Conservation (phyloP, 176 grass and related monocot species). For the Triticum urartu region DNA sequence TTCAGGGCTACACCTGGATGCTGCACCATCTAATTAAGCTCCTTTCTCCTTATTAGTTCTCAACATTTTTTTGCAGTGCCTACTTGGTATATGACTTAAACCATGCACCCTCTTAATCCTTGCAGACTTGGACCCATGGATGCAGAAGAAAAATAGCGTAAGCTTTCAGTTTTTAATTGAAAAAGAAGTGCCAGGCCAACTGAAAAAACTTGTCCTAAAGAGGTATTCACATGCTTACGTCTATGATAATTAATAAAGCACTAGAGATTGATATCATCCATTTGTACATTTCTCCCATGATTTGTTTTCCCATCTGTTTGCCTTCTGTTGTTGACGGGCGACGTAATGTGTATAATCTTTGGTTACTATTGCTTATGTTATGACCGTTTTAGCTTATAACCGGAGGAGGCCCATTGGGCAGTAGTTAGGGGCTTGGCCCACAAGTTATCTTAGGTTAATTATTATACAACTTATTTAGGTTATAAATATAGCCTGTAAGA, state of each 20-base stretch:
- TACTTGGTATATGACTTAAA: conserved; percentile 5
- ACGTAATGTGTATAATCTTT: background rate
- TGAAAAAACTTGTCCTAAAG: conserved; percentile 74
- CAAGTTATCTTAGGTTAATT: too few relatives aligned
- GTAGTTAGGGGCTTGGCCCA: too few relatives aligned
- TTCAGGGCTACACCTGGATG: conserved; percentile 65
- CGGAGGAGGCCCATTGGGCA: too few relatives aligned
- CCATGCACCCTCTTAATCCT: conserved; percentile 1
- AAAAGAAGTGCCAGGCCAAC: conserved; percentile 55
- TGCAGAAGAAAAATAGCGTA: conserved; percentile 23
- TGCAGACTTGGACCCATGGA: conserved; percentile 81
- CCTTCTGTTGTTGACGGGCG: background rate
- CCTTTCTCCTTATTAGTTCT: background rate
- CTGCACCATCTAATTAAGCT: conserved; percentile 66
- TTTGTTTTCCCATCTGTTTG: background rate
- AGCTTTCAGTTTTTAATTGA: conserved; percentile 25
- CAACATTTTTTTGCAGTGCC: background rate
- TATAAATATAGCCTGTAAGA: too few relatives aligned
- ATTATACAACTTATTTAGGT: too few relatives aligned
- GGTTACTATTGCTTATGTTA: background rate
- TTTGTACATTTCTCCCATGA: background rate
- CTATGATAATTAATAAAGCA: background rate
- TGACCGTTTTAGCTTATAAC: too few relatives aligned
- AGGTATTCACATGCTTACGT: conserved; percentile 44
- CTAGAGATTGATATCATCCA: background rate